phyloP scores from a whole-genome alignment of 148 eudicot species.

The Amaranthus palmeri region DNA sequence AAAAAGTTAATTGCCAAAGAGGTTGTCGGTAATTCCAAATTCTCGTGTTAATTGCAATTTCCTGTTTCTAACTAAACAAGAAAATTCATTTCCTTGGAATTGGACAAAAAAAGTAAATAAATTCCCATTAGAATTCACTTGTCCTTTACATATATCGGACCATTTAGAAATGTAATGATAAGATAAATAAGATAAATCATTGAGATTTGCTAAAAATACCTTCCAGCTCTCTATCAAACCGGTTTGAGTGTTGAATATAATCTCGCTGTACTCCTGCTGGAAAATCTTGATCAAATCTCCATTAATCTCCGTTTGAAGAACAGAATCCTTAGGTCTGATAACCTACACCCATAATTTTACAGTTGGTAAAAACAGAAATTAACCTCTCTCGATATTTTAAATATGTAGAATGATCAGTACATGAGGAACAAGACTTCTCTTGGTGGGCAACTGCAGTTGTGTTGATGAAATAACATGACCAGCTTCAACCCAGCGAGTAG shows the following conservation, averaged over 20 bases:
- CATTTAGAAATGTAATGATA: background rate
- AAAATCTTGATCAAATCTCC: conserved; percentile 51
- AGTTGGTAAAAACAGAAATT: background rate
- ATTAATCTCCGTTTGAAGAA: conserved; percentile 36
- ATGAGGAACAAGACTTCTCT: conserved; percentile 41
- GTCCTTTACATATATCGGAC: background rate
- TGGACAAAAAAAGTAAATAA: no score
- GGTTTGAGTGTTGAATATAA: conserved; percentile 47
- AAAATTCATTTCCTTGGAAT: no score
- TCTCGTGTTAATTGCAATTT: no score
- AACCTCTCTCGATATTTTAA: background rate
- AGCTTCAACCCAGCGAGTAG: conserved; percentile 75
- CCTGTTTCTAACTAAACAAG: no score
- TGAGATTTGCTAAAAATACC: conserved; percentile 36
- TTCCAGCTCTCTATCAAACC: conserved; percentile 85
- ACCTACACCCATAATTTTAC: conserved; percentile 31
- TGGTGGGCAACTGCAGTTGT: conserved; percentile 69
- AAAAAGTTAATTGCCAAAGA: no score
- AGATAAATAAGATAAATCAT: background rate
- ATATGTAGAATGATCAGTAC: conserved; percentile 32
- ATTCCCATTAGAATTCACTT: no score
- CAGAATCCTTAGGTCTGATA: conserved; percentile 31
- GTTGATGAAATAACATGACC: conserved; percentile 77
- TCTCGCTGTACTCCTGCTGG: conserved; percentile 48
- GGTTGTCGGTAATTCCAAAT: no score